phyloP scores from a whole-genome alignment of 106 monocot species.

The Dendrobium chrysotoxum region DNA sequence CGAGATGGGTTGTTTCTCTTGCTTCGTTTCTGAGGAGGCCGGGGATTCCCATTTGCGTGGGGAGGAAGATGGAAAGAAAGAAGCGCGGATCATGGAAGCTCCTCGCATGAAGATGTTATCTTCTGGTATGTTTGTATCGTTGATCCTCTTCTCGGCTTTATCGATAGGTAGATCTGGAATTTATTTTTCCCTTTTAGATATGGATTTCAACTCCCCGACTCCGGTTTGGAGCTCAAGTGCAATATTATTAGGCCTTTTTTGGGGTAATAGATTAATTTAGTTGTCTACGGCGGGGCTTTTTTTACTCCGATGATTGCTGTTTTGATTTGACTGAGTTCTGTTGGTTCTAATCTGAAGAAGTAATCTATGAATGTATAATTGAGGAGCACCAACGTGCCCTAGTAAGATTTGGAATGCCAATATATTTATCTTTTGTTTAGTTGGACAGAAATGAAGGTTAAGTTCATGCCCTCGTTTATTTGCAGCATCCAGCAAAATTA shows the following conservation, averaged over 20 bases:
- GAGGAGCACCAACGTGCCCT: neutral
- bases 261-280: neutral
- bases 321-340: neutral
- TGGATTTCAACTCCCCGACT: neutral
- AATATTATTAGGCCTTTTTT: neutral
- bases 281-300: neutral
- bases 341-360: neutral
- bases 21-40: neutral
- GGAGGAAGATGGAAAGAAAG: neutral
- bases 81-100: neutral
- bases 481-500: conserved; percentile 25
- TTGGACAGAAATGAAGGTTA: neutral
- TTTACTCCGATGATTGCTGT: neutral
- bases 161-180: neutral
- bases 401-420: neutral
- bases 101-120: neutral
- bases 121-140: neutral
- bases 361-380: neutral
- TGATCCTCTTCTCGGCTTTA: neutral
- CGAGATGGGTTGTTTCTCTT: conserved; percentile 12
- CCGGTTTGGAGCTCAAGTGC: neutral
- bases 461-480: neutral
- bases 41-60: neutral
- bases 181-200: neutral
- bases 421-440: neutral